phyloP scores from a whole-genome alignment of 805 yeast species.

The Starmerella khaoyaiensis region DNA sequence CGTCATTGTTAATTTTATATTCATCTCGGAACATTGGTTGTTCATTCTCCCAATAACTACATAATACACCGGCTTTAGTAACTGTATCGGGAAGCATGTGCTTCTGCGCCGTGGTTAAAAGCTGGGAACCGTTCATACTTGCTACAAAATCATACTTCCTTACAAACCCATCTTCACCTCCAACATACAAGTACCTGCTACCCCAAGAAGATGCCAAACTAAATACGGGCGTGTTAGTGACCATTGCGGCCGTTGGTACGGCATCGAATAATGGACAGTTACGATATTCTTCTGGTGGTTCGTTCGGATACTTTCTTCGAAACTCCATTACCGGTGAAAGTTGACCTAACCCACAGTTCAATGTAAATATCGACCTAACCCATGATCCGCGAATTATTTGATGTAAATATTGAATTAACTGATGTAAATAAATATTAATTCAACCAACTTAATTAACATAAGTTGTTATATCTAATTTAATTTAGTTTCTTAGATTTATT shows the following conservation, averaged over 20 bases:
- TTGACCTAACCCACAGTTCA: no score
- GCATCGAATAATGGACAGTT: slow-evolving; percentile 39
- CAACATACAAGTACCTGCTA: slow-evolving; percentile 77
- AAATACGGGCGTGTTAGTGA: slow-evolving; percentile 67
- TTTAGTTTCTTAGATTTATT: not conserved
- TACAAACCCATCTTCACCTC: slow-evolving; percentile 92
- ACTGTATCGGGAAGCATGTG: slow-evolving; percentile 81
- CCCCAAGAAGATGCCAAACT: slow-evolving; percentile 66
- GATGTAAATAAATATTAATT: no score
- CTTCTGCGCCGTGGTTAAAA: slow-evolving; percentile 79
- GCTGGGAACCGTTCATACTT: slow-evolving; percentile 74
- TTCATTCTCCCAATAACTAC: slow-evolving; percentile 93
- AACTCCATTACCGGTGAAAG: no score
- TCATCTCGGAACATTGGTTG: slow-evolving; percentile 51
- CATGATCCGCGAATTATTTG: no score
- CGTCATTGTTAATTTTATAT: slow-evolving; percentile 30
- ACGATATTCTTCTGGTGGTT: slow-evolving; percentile 2
- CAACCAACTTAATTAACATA: not conserved
- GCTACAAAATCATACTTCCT: slow-evolving; percentile 77
- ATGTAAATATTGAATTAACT: no score
- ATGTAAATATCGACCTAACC: no score
- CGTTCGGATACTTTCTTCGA: no score
- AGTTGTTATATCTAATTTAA: not conserved
- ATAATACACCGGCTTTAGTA: slow-evolving; percentile 67
- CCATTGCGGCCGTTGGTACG: slow-evolving; percentile 76